Percentiles rank a stretch among this genome's conserved stretches.
phyloP scores from a whole-genome alignment of 495 filamentous ascomycete species.

The Copromyces sp. region DNA sequence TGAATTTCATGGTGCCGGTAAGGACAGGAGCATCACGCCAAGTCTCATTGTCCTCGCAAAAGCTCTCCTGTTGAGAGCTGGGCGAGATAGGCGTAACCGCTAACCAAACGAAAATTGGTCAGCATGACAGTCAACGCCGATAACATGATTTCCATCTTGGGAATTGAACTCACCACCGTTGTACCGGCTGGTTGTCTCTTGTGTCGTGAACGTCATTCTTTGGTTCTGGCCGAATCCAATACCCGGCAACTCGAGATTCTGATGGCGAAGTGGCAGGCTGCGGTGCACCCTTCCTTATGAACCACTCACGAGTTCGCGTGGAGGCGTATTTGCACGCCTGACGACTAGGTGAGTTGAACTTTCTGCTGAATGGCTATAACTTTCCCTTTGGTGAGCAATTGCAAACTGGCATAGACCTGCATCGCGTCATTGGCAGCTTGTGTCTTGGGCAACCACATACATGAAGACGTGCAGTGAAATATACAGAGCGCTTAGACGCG shows the following conservation, averaged over 20 bases:
- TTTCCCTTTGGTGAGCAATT: neutral
- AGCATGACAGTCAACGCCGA: neutral
- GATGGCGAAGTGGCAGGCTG: neutral
- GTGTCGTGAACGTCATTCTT: neutral
- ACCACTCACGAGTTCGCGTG: neutral
- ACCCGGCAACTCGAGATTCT: neutral
- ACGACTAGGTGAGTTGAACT: neutral
- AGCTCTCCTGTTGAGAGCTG: conserved; percentile 18
- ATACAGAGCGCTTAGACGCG: conserved; percentile 62
- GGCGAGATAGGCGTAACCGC: neutral
- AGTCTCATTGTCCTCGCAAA: conserved; percentile 40
- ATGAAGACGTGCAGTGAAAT: conserved; percentile 9
- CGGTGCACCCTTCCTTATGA: neutral
- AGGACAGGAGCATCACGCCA: conserved; percentile 60
- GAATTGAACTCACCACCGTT: neutral
- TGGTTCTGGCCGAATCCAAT: neutral
- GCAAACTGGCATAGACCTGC: neutral
- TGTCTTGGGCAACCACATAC: neutral
- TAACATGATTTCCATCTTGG: neutral
- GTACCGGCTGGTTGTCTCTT: neutral
- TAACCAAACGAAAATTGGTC: neutral
- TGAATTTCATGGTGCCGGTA: conserved; percentile 53
- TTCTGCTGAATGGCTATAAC: neutral
- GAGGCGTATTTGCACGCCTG: neutral
- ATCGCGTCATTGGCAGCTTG: neutral